Conservation (phyloP, 2,329 filamentous ascomycete genomes). For the Pezicula radicicola region DNA sequence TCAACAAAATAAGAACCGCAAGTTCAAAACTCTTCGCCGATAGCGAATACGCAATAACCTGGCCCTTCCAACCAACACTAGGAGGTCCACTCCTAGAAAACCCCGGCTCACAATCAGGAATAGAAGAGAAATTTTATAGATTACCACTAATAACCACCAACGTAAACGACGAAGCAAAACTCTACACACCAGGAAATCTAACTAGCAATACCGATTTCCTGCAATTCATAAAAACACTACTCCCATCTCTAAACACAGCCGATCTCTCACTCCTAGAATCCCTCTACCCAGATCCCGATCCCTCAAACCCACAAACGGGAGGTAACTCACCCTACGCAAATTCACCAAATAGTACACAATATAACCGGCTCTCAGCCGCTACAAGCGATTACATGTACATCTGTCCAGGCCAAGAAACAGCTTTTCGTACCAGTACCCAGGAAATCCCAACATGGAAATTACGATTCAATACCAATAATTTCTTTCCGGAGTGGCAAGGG, state of each 20-base stretch:
- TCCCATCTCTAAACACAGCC: not conserved
- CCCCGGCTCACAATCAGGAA: not conserved
- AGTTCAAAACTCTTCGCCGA: not conserved
- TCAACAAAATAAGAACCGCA: not conserved
- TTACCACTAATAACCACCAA: not conserved
- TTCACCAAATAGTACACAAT: not conserved
- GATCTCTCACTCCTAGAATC: not conserved
- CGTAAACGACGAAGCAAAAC: not conserved
- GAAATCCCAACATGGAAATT: not conserved
- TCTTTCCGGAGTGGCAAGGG: not conserved
- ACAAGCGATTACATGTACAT: not conserved
- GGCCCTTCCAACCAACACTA: not conserved
- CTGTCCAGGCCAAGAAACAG: not conserved
- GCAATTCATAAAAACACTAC: not conserved
- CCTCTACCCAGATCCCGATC: not conserved
- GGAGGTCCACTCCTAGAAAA: not conserved
- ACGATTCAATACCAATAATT: not conserved
- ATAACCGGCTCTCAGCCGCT: not conserved
- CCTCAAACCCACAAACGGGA: not conserved
- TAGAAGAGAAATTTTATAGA: not conserved
- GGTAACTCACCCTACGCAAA: not conserved
- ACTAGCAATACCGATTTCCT: not conserved
- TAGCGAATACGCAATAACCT: not conserved
- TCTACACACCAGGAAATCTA: not conserved
- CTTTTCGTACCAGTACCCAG: not conserved